These are phyloP conservation scores for Irpex lacteus DNA, from an alignment of 1,284 basidiomycete species.

Conservation along the genomic window DNA sequence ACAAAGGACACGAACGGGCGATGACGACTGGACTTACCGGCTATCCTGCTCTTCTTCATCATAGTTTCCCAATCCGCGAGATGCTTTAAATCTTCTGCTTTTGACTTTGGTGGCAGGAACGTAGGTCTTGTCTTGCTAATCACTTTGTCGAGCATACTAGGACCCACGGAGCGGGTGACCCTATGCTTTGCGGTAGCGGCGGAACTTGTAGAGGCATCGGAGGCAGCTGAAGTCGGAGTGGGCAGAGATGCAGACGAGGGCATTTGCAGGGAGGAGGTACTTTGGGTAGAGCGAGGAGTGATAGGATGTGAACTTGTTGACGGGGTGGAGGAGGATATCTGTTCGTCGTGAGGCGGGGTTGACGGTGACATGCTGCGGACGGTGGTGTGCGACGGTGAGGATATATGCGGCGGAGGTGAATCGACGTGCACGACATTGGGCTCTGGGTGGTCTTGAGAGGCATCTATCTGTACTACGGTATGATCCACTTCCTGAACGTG, in stretches of 20 bases:
- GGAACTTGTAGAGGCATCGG: slow-evolving; percentile 12
- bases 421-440: slow-evolving; percentile 21
- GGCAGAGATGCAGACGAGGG: slow-evolving; percentile 14
- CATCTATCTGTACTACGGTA: slow-evolving; percentile 46
- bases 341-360: slow-evolving; percentile 1
- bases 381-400: slow-evolving; percentile 1
- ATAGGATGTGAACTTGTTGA: slow-evolving; percentile 8
- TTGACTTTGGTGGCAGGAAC: slow-evolving; percentile 83
- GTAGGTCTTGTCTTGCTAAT: slow-evolving; percentile 77
- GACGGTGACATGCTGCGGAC: slow-evolving; percentile 1
- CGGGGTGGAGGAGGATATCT: neutral
- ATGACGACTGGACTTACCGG: slow-evolving; percentile 51
- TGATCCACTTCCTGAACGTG: slow-evolving; percentile 26
- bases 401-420: slow-evolving; percentile 13
- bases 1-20: slow-evolving; percentile 18
- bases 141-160: slow-evolving; percentile 71
- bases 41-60: slow-evolving; percentile 81
- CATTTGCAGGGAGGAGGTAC: slow-evolving; percentile 22
- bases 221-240: slow-evolving; percentile 17
- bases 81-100: slow-evolving; percentile 81
- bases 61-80: slow-evolving; percentile 87
- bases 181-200: slow-evolving; percentile 32
- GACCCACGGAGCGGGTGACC: slow-evolving; percentile 53
- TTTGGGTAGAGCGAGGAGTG: slow-evolving; percentile 15
- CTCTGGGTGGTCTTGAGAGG: slow-evolving; percentile 33